Base-by-base conservation (phyloP, 805 yeast genomes). In the Nakazawaea molendinolei region DNA sequence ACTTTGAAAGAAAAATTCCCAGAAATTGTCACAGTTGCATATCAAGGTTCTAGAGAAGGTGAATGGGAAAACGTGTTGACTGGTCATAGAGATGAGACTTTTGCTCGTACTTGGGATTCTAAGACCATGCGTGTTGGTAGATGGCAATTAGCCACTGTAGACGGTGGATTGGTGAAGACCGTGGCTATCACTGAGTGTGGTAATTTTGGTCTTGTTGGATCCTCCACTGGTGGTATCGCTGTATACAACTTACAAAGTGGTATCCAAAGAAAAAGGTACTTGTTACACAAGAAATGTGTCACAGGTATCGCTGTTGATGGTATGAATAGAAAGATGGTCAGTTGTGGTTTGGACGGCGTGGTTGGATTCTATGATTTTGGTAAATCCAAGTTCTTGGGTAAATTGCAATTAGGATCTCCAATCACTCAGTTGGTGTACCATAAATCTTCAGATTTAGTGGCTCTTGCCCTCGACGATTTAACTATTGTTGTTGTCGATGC, bases 1-100 rank as follows among this genome's bases (percentile, higher is more conserved):
- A 63, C 63, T 9, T 61, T 74, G 48, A 73, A 70, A 41, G 87
- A 76, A 38, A 84, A 85, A 49, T 78, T 86, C 47, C 82, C 95
- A 2, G 92, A 86, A 44, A 76, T 86, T 42, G 64, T 74, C 5
- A 65, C 73, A 30, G 67, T 89, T 45, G 79, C 90, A 2, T 76
- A 81, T 45, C 81, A 83, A 42, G 76, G 76, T 41, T 71, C 85
- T 18, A 71, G 92, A 50, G 79, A 77, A 51, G 86, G 86, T 23
- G 89, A 86, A 36, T 92, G 98, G 98, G 97, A 86, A 51, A 89
- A 89, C 50, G 69, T 92, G 34, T 53, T 94, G 5, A 86, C 97
- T 15, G 90, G 86, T 0, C 97, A 92, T 59, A 79, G 79, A 49
- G 86, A 79, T 41, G 92, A 84, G 50, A 59, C 66, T 1, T 78